Evolutionary conservation across 441 rosid genomes (phyloP), one percentile per base, ranked within the genome.

Genomic region (Hura crepitans): DNA sequence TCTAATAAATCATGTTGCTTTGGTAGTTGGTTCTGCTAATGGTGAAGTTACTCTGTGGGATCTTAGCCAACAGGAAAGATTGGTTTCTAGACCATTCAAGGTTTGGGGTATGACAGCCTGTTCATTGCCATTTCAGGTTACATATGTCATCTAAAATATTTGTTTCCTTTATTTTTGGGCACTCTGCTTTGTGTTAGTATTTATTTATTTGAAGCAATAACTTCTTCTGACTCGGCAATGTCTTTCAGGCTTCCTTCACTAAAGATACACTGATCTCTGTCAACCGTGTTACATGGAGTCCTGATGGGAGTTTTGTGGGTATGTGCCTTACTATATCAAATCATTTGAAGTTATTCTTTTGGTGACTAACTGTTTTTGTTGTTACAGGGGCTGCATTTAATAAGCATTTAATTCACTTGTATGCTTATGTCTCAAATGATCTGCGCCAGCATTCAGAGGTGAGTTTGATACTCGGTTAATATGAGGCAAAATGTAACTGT

Each of bases 41-140:
- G 98, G 97, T 78, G 98, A 91, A 72, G 83, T 93, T 78, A 77
- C 97, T 55, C 77, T 93, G 17, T 91, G 97, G 97, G 95, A 91
- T 72, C 88, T 93, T 49, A 73, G 76, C 35, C 68, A 72, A 60
- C 86, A 80, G 45, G 92, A 89, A 68, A 86, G 77, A 74, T 77
- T 91, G 87, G 83, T 79, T 70, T 83, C 96, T 72, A 86, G 83
- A 80, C 87, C 89, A 65, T 91, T 93, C 87, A 88, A 88, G 77
- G 74, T 82, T 70, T 82, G 95, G 96, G 88, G 91, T 12, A 76
- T 77, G 83, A 0, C 78, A 53, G 57, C 77, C 49, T 81, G 79
- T 81, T 72, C 91, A 42, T 57, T 70, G 76, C 86, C 77, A 65
- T 84, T 87, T 80, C 96, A 89, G 97, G 98, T 91, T 73, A 71